phyloP scores from a whole-genome alignment of 202 grass and related monocot genomes.

The Digitaria exilis region DNA sequence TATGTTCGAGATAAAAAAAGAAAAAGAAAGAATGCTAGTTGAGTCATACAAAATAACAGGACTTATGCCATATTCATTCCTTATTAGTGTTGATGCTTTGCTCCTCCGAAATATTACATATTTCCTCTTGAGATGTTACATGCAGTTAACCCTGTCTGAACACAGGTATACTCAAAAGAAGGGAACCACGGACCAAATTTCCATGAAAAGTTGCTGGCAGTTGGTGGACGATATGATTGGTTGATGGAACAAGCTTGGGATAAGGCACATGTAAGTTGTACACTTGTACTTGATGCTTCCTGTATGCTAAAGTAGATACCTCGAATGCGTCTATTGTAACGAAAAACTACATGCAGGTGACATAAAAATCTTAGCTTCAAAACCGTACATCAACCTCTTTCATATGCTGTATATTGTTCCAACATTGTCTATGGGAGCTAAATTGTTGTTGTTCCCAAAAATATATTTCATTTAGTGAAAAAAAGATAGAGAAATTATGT shows the following conservation, averaged over 20 bases:
- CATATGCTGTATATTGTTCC: neutral
- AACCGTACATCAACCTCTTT: neutral
- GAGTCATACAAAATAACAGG: constrained; percentile 15
- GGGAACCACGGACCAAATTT: constrained; percentile 48
- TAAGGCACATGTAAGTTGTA: constrained; percentile 67
- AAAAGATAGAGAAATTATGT: neutral
- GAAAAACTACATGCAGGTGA: constrained; percentile 29
- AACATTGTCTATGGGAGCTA: neutral
- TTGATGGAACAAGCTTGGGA: constrained; percentile 75
- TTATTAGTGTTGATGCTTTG: constrained; percentile 1
- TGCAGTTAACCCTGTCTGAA: too few species aligned
- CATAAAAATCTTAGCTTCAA: constrained; percentile 13
- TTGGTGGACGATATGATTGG: constrained; percentile 92
- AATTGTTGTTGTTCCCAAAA: constrained; percentile 1
- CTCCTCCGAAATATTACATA: constrained; percentile 10
- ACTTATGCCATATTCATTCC: too few species aligned
- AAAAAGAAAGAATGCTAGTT: neutral
- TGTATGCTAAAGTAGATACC: constrained; percentile 22
- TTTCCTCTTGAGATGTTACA: constrained; percentile 26
- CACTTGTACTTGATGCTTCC: constrained; percentile 22
- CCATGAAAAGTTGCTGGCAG: constrained; percentile 78
- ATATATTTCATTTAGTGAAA: constrained; percentile 9
- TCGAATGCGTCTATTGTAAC: constrained; percentile 22
- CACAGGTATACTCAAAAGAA: constrained; percentile 88
- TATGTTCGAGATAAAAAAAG: too few species aligned